phyloP scores from a whole-genome alignment of 2,329 filamentous ascomycete genomes.

The Talaromyces islandicus region DNA sequence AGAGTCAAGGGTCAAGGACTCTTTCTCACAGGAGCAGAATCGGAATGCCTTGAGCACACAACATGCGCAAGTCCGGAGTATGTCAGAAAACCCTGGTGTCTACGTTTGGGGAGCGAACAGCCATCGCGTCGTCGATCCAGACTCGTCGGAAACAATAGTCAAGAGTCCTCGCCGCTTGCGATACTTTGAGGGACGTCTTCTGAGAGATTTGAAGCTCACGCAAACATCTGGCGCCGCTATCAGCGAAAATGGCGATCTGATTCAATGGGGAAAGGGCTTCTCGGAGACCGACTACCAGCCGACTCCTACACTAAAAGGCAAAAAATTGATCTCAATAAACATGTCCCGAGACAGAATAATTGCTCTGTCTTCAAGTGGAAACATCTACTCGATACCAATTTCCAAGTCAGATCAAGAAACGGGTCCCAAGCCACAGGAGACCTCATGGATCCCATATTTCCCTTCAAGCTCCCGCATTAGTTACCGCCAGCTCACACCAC shows the following conservation, averaged over 20 bases:
- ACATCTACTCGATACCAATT: constrained; percentile 78
- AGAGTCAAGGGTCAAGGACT: constrained; percentile 51
- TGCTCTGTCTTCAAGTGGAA: constrained; percentile 66
- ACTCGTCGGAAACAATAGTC: constrained; percentile 68
- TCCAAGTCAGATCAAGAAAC: constrained; percentile 64
- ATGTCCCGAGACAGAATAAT: constrained; percentile 80
- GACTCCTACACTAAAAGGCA: constrained; percentile 68
- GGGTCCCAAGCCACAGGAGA: constrained; percentile 59
- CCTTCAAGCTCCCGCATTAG: constrained; percentile 52
- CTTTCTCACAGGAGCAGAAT: constrained; percentile 61
- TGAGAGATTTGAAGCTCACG: constrained; percentile 83
- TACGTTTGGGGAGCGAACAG: constrained; percentile 91
- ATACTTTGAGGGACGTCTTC: constrained; percentile 76
- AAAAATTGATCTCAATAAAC: constrained; percentile 68
- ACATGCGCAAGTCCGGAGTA: constrained; percentile 80
- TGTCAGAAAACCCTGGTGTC: constrained; percentile 75
- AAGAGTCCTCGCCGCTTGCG: constrained; percentile 73
- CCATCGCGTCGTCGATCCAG: constrained; percentile 78
- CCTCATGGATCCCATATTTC: constrained; percentile 72
- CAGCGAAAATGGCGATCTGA: constrained; percentile 76
- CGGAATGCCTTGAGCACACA: constrained; percentile 74
- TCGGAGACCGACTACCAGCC: constrained; percentile 60
- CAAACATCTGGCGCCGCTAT: constrained; percentile 78
- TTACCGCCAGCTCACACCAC: constrained; percentile 68
- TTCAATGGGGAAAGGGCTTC: constrained; percentile 86